Evolutionary conservation across 1,284 basidiomycete genomes (phyloP).

Genomic region (Fomitopsis betulina): DNA sequence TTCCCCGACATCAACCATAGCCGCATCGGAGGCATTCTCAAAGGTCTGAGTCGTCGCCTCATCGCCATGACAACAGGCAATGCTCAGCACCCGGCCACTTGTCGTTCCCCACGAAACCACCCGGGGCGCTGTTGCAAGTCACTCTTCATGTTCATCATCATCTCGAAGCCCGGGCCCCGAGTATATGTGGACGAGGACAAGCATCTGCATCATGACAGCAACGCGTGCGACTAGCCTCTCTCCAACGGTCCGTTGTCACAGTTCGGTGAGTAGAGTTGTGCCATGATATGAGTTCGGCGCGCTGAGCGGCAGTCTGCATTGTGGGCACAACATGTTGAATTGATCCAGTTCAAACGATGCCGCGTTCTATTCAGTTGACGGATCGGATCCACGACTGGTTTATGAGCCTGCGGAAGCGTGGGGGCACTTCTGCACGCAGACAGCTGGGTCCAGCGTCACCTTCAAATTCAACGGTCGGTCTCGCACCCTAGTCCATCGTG

Average conservation of each 20-base stretch:
- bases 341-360: not conserved
- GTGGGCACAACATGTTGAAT: not conserved
- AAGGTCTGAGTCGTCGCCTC: not conserved
- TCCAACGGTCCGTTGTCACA: not conserved
- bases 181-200: not conserved
- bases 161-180: not conserved
- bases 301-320: not conserved
- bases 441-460: not conserved
- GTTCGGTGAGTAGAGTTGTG: not conserved
- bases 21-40: not conserved
- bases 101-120: not conserved
- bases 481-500: not conserved
- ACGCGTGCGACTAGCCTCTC: no score
- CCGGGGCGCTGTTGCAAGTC: not conserved
- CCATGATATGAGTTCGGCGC: not conserved
- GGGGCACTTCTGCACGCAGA: not conserved
- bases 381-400: not conserved
- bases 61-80: not conserved
- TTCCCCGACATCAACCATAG: no score
- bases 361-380: not conserved
- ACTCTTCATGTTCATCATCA: not conserved
- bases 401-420: not conserved
- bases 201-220: not conserved
- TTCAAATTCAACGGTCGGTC: slow-evolving; percentile 9
- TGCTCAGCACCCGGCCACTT: not conserved